phyloP scores from a whole-genome alignment of 2,329 filamentous ascomycete species.

The Ophiostoma triangulosporum region DNA sequence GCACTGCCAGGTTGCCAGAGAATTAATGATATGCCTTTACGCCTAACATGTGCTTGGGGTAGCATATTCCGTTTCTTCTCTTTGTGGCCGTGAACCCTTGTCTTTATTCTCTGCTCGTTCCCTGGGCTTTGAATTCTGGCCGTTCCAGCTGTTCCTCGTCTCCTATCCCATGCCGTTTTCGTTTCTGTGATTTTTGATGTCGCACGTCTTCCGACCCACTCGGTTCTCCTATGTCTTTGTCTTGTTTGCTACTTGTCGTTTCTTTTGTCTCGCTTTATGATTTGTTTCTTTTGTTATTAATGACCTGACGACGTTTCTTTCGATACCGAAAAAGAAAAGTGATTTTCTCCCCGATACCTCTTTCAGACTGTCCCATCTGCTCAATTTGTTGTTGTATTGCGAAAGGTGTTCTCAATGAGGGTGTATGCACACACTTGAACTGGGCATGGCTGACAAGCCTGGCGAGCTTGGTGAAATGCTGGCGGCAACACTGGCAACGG shows the following conservation, averaged over 20 bases:
- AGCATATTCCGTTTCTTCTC: background rate
- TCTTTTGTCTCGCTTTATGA: background rate
- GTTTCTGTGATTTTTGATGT: background rate
- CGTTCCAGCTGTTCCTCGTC: background rate
- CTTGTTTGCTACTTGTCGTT: background rate
- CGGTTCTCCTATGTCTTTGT: slow-evolving; percentile 1
- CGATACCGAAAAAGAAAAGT: slow-evolving; percentile 5
- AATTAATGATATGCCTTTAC: background rate
- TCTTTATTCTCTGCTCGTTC: background rate
- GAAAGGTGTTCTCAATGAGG: background rate
- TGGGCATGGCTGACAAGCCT: background rate
- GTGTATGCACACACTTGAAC: background rate
- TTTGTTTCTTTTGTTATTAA: slow-evolving; percentile 3
- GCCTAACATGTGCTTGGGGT: background rate
- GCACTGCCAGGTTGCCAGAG: background rate
- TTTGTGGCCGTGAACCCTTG: background rate
- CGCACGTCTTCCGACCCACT: background rate
- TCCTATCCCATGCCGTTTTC: background rate
- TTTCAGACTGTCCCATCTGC: background rate
- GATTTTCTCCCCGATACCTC: background rate
- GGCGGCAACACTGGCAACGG: too few species aligned
- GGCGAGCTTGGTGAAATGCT: too few species aligned
- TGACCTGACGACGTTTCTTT: slow-evolving; percentile 10
- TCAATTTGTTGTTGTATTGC: background rate
- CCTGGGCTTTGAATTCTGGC: background rate